phyloP scores from a whole-genome alignment of 2,329 filamentous ascomycete genomes.

The Colletotrichum lupini region DNA sequence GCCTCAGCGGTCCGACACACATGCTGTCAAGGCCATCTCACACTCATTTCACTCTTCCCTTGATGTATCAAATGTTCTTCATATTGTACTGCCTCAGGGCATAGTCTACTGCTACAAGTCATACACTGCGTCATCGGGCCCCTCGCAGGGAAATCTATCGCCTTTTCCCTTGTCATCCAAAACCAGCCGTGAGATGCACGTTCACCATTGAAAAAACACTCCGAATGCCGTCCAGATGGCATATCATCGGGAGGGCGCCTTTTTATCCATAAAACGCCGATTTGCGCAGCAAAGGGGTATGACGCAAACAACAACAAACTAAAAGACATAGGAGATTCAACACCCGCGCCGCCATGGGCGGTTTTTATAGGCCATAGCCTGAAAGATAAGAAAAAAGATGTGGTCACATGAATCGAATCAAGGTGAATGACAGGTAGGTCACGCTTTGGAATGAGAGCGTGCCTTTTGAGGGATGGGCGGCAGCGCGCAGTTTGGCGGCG shows the following conservation, averaged over 20 bases:
- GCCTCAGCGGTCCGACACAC: not conserved
- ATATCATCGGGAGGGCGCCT: constrained; percentile 9
- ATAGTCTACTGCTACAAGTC: constrained; percentile 12
- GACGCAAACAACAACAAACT: constrained; percentile 24
- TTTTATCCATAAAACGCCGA: constrained; percentile 31
- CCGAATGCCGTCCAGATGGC: constrained; percentile 22
- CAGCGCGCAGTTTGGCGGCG: constrained; percentile 65
- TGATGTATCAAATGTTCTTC: not conserved
- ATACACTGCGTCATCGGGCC: constrained; percentile 20
- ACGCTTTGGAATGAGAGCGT: not conserved
- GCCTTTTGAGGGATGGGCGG: constrained; percentile 59
- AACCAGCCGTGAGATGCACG: constrained; percentile 15
- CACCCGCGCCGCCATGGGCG: constrained; percentile 10
- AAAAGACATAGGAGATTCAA: constrained; percentile 16
- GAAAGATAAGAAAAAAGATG: not conserved
- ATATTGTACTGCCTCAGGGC: not conserved
- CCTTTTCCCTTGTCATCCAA: constrained; percentile 13
- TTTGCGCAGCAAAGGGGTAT: constrained; percentile 35
- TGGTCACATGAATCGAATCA: not conserved
- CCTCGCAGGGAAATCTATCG: constrained; percentile 15
- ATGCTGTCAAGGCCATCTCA: not conserved
- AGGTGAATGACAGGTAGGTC: not conserved
- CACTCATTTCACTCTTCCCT: not conserved
- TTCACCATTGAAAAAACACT: constrained; percentile 24
- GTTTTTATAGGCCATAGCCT: not conserved